Conservation (phyloP, 306 rosid genomes). For the Castanea mollissima region DNA sequence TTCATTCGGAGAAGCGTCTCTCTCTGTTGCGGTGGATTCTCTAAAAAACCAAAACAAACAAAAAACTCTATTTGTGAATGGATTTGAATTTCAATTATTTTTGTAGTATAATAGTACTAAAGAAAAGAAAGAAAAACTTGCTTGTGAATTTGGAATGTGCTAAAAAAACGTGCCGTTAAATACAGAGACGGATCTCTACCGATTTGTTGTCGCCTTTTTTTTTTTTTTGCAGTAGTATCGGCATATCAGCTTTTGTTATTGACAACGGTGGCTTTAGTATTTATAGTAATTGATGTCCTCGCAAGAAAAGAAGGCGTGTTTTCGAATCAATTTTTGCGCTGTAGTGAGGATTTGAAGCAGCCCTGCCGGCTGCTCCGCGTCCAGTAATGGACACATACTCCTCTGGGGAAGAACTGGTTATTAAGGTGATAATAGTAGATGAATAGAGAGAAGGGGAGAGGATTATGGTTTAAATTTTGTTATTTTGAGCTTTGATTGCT, state of each 20-base stretch:
- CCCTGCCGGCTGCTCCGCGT: constrained; percentile 42
- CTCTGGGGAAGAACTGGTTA: constrained; percentile 73
- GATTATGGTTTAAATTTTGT: neutral
- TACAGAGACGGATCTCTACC: constrained; percentile 85
- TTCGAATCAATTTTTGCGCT: constrained; percentile 48
- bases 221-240: constrained; percentile 80
- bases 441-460: neutral
- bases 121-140: neutral
- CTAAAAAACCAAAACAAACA: neutral
- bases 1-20: constrained; percentile 59
- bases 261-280: constrained; percentile 51
- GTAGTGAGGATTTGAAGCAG: constrained; percentile 92
- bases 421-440: constrained; percentile 53
- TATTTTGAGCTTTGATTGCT: neutral
- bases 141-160: constrained; percentile 38
- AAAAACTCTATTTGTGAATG: neutral
- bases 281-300: constrained; percentile 30
- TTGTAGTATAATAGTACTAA: neutral
- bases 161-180: constrained; percentile 36
- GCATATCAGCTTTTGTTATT: constrained; percentile 35
- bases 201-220: constrained; percentile 58
- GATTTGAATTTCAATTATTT: neutral
- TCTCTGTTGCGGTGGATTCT: constrained; percentile 55
- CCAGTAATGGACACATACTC: constrained; percentile 69
- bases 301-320: constrained; percentile 43